phyloP scores from a whole-genome alignment of 176 grass and related monocot species.

The Microstegium vimineum region DNA sequence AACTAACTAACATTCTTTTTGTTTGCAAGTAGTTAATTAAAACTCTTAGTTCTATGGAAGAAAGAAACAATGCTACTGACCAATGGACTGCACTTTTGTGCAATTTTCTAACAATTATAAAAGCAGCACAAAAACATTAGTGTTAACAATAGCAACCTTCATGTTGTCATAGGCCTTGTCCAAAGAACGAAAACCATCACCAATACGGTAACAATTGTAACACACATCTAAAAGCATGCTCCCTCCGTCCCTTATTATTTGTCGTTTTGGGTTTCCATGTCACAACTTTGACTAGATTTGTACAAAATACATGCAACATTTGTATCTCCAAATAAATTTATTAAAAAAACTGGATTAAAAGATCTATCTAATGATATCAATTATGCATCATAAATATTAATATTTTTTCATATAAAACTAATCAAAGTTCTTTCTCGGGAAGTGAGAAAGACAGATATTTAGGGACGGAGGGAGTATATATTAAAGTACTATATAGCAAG shows the following conservation, averaged over 20 bases:
- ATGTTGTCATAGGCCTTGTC: background rate
- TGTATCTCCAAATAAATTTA: too few species aligned
- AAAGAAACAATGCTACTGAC: background rate
- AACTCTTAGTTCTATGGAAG: background rate
- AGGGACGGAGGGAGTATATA: too few species aligned
- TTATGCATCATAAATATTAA: too few species aligned
- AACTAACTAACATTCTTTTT: background rate
- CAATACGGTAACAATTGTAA: background rate
- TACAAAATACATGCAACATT: too few species aligned
- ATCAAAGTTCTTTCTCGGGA: too few species aligned
- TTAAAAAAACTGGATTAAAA: too few species aligned
- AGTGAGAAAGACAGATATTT: too few species aligned
- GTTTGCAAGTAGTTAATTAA: background rate
- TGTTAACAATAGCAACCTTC: background rate
- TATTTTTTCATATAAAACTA: too few species aligned
- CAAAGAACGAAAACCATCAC: background rate
- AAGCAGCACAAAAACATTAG: background rate
- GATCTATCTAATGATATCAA: too few species aligned
- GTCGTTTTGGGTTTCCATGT: too few species aligned
- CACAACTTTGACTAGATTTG: too few species aligned
- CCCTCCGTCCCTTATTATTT: too few species aligned
- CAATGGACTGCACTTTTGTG: background rate
- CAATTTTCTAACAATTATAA: background rate
- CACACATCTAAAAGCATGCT: background rate
- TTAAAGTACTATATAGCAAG: background rate